phyloP scores from a whole-genome alignment of 2,329 filamentous ascomycete genomes.

The Pseudogymnoascus sp. region DNA sequence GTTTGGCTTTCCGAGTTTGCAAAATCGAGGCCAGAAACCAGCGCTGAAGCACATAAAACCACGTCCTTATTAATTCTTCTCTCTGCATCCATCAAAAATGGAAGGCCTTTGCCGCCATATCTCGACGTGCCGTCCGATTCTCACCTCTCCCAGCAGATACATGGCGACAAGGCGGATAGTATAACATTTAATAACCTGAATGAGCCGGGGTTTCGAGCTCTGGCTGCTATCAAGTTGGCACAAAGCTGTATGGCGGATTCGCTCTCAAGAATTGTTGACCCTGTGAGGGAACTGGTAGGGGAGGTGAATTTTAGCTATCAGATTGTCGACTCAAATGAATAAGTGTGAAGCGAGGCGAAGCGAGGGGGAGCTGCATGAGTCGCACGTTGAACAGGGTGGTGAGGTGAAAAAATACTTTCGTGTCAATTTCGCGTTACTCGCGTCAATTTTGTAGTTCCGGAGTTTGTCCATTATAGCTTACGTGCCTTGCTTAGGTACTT shows the following conservation, averaged over 20 bases:
- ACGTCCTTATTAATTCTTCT: slow-evolving; percentile 61
- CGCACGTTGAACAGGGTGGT: too few relatives aligned
- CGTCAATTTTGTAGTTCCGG: too few relatives aligned
- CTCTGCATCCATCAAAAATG: slow-evolving; percentile 57
- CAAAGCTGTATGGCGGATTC: slow-evolving; percentile 12
- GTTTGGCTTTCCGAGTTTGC: slow-evolving; percentile 41
- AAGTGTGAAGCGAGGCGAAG: not conserved
- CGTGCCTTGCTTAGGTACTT: too few relatives aligned
- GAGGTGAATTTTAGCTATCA: slow-evolving; percentile 54
- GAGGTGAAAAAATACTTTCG: too few relatives aligned
- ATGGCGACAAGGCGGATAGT: slow-evolving; percentile 49
- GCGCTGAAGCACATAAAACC: slow-evolving; percentile 54
- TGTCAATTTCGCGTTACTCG: too few relatives aligned
- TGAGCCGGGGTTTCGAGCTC: slow-evolving; percentile 64
- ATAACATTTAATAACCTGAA: slow-evolving; percentile 56
- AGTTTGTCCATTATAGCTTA: too few relatives aligned
- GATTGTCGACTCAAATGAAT: slow-evolving; percentile 8
- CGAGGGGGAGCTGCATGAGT: too few relatives aligned
- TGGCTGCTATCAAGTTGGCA: slow-evolving; percentile 61
- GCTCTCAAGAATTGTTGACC: slow-evolving; percentile 33
- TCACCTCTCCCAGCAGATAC: slow-evolving; percentile 48
- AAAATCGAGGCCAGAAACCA: slow-evolving; percentile 45
- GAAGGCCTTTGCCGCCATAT: slow-evolving; percentile 63
- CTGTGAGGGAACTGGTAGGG: slow-evolving; percentile 58
- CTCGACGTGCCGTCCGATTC: slow-evolving; percentile 54